These are phyloP conservation scores for Chimonanthus salicifolius DNA, from an alignment of 164 flowering plant species.

Conservation along the genomic window DNA sequence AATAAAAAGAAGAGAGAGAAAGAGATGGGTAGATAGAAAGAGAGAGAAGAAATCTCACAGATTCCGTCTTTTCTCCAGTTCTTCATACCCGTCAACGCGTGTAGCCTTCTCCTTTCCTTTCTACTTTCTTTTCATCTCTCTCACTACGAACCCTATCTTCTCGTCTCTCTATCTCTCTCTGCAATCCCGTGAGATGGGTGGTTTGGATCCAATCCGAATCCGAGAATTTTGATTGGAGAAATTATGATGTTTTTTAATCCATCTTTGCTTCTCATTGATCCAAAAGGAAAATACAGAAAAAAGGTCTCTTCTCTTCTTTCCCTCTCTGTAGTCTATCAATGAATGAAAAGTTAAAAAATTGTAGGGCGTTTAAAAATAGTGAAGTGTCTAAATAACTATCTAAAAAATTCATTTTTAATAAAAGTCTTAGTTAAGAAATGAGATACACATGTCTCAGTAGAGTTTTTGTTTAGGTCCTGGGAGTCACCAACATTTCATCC, in stretches of 20 bases:
- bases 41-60: not conserved
- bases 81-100: not conserved
- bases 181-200: slow-evolving; percentile 4
- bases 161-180: not conserved
- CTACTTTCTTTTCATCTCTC: slow-evolving; percentile 10
- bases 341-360: too few relatives aligned
- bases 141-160: not conserved
- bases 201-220: slow-evolving; percentile 1
- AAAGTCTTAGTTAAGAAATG: too few relatives aligned
- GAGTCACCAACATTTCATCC: too few relatives aligned
- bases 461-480: too few relatives aligned
- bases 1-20: not conserved
- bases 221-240: not conserved
- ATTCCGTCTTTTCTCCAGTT: not conserved
- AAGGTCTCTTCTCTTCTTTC: too few relatives aligned
- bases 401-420: too few relatives aligned
- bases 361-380: too few relatives aligned
- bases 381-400: too few relatives aligned
- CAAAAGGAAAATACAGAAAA: too few relatives aligned
- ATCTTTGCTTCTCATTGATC: not conserved
- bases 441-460: too few relatives aligned
- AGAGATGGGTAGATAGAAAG: not conserved
- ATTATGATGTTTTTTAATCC: slow-evolving; percentile 4
- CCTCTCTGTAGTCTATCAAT: not conserved
- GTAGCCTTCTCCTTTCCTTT: not conserved